Percentiles rank a stretch among this genome's conserved stretches.
Evolutionary conservation across 805 yeast genomes (phyloP).

Genomic region (Scheffersomyces ergatensis): DNA sequence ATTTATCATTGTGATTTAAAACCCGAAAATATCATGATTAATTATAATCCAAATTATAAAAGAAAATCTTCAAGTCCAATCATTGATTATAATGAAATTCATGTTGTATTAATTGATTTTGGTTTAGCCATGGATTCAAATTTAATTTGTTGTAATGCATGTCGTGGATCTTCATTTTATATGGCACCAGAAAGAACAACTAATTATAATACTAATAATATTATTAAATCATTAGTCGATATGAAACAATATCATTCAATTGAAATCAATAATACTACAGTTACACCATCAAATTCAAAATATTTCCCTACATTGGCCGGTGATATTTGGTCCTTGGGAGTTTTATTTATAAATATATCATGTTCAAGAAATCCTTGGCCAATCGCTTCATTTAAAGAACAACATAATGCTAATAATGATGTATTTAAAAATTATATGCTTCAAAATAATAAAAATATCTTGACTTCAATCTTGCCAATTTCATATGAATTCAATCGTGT

Average conservation of each 20-base stretch:
- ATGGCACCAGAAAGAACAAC: conserved; percentile 89
- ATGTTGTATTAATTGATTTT: conserved; percentile 75
- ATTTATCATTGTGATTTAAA: conserved; percentile 43
- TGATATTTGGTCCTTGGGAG: conserved; percentile 82
- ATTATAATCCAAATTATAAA: conserved; percentile 23
- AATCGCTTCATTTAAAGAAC: conserved; percentile 63
- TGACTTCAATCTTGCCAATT: conserved; percentile 70
- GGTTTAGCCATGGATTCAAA: conserved; percentile 74
- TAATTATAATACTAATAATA: conserved; percentile 35
- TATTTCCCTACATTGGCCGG: conserved; percentile 70
- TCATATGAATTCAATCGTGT: conserved; percentile 59
- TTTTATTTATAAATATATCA: conserved; percentile 73
- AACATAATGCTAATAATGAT: conserved; percentile 24
- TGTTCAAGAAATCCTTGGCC: conserved; percentile 92
- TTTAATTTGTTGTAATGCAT: conserved; percentile 62
- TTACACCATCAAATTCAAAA: conserved; percentile 20
- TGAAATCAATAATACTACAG: conserved; percentile 12
- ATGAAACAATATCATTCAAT: conserved; percentile 22
- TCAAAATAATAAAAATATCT: conserved; percentile 49
- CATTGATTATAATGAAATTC: conserved; percentile 47
- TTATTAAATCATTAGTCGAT: conserved; percentile 25
- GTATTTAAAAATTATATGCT: conserved; percentile 64
- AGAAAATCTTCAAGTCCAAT: conserved; percentile 14
- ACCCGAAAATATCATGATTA: conserved; percentile 41
- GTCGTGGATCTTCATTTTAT: conserved; percentile 85